Evolutionary conservation across 2,329 filamentous ascomycete genomes (phyloP).

Genomic region (Colletotrichum gloeosporioides): DNA sequence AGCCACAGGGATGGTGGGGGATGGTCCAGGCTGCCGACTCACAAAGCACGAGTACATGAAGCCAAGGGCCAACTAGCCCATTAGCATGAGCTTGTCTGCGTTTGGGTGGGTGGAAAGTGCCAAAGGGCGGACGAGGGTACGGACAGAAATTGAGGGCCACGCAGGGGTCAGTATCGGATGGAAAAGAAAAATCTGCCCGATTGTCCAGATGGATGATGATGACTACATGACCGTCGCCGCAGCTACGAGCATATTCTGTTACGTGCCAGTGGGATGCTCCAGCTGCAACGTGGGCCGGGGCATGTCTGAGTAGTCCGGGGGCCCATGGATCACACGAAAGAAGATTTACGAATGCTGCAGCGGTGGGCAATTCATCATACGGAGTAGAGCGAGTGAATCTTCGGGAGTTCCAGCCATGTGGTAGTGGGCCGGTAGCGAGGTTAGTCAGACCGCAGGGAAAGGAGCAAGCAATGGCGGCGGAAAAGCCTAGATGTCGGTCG

Average conservation of each 20-base stretch:
- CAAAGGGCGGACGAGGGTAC: neutral
- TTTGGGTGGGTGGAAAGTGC: neutral
- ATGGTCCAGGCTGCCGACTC: neutral
- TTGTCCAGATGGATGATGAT: neutral
- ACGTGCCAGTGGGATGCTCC: neutral
- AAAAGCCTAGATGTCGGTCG: neutral
- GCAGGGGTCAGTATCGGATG: neutral
- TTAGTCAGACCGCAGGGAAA: neutral
- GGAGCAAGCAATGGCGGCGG: neutral
- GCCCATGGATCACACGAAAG: neutral
- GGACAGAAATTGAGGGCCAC: neutral
- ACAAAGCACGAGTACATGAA: neutral
- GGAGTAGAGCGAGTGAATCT: neutral
- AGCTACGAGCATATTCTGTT: neutral
- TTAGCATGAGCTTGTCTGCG: constrained; percentile 6
- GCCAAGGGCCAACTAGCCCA: neutral
- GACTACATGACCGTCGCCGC: neutral
- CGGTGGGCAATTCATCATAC: neutral
- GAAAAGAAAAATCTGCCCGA: constrained; percentile 2
- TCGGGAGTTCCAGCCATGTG: neutral
- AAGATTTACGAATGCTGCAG: neutral
- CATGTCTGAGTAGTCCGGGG: neutral
- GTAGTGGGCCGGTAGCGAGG: neutral
- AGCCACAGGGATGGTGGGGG: constrained; percentile 6
- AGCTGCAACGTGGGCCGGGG: neutral